phyloP scores from a whole-genome alignment of 768 basidiomycete species.

The Cystobasidium onofrii region DNA sequence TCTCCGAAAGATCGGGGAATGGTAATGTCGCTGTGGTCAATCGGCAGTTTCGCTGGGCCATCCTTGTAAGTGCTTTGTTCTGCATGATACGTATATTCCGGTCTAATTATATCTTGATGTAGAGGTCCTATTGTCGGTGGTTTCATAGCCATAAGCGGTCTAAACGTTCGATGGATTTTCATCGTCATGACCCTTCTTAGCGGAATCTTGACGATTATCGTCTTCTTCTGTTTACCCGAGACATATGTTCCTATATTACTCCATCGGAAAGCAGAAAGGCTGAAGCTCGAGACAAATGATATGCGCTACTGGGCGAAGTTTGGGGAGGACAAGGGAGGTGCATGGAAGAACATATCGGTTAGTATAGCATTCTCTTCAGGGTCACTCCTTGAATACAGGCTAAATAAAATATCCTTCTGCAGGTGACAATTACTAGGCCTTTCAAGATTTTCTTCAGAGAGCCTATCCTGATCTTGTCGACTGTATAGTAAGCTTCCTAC shows the following conservation, averaged over 20 bases:
- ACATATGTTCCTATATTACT: slow-evolving; percentile 46
- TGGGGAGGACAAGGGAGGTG: slow-evolving; percentile 5
- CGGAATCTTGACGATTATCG: slow-evolving; percentile 33
- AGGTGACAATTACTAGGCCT: slow-evolving; percentile 12
- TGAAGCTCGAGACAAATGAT: slow-evolving; percentile 44
- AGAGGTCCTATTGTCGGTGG: slow-evolving; percentile 22
- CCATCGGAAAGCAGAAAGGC: slow-evolving; percentile 43
- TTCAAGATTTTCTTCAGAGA: slow-evolving; percentile 37
- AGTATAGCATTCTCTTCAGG: too few relatives aligned
- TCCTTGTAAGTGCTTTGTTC: not conserved
- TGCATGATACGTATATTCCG: not conserved
- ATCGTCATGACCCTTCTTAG: slow-evolving; percentile 20
- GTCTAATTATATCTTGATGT: not conserved
- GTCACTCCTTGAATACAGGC: too few relatives aligned
- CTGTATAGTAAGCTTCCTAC: slow-evolving; percentile 29
- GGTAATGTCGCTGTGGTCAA: slow-evolving; percentile 17
- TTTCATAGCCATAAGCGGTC: slow-evolving; percentile 7
- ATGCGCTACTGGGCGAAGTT: not conserved
- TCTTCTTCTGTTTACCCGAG: slow-evolving; percentile 44
- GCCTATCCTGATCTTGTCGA: slow-evolving; percentile 42
- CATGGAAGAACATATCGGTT: slow-evolving; percentile 5
- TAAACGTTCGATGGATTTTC: slow-evolving; percentile 15
- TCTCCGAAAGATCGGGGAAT: slow-evolving; percentile 8
- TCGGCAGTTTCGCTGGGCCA: slow-evolving; percentile 11
- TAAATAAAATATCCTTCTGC: not conserved